phyloP scores from a whole-genome alignment of 257 asterid species.

The Mentha longifolia region DNA sequence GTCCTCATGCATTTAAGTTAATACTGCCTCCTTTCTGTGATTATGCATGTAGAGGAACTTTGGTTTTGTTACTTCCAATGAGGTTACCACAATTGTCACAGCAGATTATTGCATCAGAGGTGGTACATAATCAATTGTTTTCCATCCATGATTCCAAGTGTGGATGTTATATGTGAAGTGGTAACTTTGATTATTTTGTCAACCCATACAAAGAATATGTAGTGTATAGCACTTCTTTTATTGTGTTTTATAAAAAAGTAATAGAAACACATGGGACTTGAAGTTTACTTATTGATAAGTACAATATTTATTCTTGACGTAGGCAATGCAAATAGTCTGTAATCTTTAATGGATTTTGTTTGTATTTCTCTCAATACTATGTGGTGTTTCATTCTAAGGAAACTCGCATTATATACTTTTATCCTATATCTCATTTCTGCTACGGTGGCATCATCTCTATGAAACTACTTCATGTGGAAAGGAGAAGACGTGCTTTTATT shows the following conservation, averaged over 20 bases:
- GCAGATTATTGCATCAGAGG: conserved; percentile 5
- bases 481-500: conserved; percentile 1
- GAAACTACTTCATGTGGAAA: conserved; percentile 2
- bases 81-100: conserved; percentile 6
- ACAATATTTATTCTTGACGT: background rate
- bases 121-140: conserved; percentile 3
- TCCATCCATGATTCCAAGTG: too few relatives aligned
- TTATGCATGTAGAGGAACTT: conserved; percentile 20
- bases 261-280: conserved; percentile 1
- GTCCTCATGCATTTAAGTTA: conserved; percentile 13
- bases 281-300: background rate
- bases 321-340: background rate
- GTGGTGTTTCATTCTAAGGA: conserved; percentile 3
- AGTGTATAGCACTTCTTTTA: background rate
- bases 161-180: conserved; percentile 14
- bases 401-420: conserved; percentile 1
- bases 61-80: conserved; percentile 18
- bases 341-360: background rate
- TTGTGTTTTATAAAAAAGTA: background rate
- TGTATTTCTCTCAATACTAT: background rate
- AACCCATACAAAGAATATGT: background rate
- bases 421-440: background rate
- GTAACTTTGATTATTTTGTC: conserved; percentile 10
- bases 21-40: conserved; percentile 13
- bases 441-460: background rate